Base-by-base conservation (phyloP, 345 rosid genomes). In the Ceriops tagal region DNA sequence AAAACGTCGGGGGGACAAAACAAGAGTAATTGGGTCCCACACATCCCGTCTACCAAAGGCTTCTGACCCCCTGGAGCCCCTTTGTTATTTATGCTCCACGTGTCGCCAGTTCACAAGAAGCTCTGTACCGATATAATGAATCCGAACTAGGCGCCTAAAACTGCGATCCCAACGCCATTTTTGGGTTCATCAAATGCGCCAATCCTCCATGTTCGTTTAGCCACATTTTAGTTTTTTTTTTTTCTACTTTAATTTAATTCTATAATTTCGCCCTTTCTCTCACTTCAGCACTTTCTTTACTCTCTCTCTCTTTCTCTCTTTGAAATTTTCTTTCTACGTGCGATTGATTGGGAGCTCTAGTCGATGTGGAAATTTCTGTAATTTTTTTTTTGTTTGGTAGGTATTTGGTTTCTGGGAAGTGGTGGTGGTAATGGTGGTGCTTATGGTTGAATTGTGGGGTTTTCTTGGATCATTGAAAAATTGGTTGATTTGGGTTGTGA, bases 201-300 rank as follows among this genome's bases (percentile, higher is more conserved):
- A 21, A 9, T 28, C 76, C 65, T 31, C n/a, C 51, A 3, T 58
- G n/a, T 28, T 43, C 70, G 75, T 72, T 49, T 51, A 47, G 53
- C 70, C 75, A 65, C 66, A 72, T 32, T 53, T 65, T 64, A 21
- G 39, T 66, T 53, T 57, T 52, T 11, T 9, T 47, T n/a, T 34
- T 6, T 6, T 6, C 8, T 34, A 5, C 6, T 30, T 30, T 30
- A 3, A 3, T 30, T 30, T 34, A 5, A 1, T 6, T 6, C 37
- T 34, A 34, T 34, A 7, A 34, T 34, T 34, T 34, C 9, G 1
- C 37, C 8, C 52, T 22, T 21, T 22, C 60, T 66, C 52, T 35
- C 27, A 1, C 70, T 32, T 22, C 8, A 16, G 30, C 68, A 27
- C 15, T 6, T 58, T 24, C 16, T 22, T 62, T 27, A 18, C 37